phyloP scores from a whole-genome alignment of 2,329 filamentous ascomycete genomes.

The Ploettnerulaceae sp. region DNA sequence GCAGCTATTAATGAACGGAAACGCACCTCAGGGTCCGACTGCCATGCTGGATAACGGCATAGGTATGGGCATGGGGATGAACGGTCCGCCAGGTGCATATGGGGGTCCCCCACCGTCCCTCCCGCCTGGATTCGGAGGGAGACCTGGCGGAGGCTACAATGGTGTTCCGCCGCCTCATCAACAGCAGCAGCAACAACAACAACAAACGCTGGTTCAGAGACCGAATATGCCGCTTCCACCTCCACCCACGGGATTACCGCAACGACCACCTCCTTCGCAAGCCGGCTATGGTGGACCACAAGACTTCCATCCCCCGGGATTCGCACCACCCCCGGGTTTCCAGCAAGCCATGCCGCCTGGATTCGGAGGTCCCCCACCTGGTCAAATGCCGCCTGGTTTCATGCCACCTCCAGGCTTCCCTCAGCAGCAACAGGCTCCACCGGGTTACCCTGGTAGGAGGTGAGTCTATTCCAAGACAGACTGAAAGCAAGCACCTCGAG shows the following conservation, averaged over 20 bases:
- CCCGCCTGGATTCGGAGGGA: constrained; percentile 30
- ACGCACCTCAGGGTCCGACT: constrained; percentile 37
- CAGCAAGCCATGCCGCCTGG: constrained; percentile 40
- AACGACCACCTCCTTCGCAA: constrained; percentile 64
- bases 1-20: constrained; percentile 39
- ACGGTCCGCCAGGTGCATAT: constrained; percentile 9
- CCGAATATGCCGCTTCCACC: constrained; percentile 53
- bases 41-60: constrained; percentile 35
- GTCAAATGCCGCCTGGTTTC: constrained; percentile 28
- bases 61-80: constrained; percentile 16
- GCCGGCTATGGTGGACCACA: constrained; percentile 63
- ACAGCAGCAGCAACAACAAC: too few relatives aligned
- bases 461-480: not conserved
- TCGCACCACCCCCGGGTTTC: constrained; percentile 46
- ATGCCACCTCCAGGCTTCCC: constrained; percentile 29
- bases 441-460: constrained; percentile 30
- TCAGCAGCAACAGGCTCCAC: constrained; percentile 28
- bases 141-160: constrained; percentile 28
- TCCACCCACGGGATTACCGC: constrained; percentile 49
- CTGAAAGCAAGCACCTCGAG: too few relatives aligned
- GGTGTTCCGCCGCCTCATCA: constrained; percentile 33
- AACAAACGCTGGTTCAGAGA: constrained; percentile 15
- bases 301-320: constrained; percentile 41
- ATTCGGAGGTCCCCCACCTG: constrained; percentile 26
- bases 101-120: constrained; percentile 24